Base-by-base conservation (phyloP, 805 yeast genomes). In the Saccharomycopsis sp. region DNA sequence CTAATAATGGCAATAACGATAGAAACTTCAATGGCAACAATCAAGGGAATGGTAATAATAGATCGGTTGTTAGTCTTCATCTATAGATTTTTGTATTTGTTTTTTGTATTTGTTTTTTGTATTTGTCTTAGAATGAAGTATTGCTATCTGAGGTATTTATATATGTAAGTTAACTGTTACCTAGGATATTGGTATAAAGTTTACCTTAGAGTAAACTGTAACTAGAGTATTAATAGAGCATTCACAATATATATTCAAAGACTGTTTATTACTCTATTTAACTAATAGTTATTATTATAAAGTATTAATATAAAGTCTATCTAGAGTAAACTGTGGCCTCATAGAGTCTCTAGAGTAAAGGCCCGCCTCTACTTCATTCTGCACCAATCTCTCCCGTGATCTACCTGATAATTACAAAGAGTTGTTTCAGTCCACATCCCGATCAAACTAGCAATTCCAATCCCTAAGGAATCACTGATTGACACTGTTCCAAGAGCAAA, bases 401-500 rank as follows among this genome's bases (percentile, higher is more conserved):
- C 67, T 1, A 86, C 83, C 69, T 93, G 99, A 63, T 78, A 82
- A 1, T 72, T 67, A 68, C 99, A 93, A 19, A 93, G 73, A 0
- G 73, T 65, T 15, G 87, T 85, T 66, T 93, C 98, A 8, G 92
- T 70, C 78, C 83, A 78, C 73, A 88, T 73, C 19, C 91, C 90
- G 2, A 89, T 68, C 9, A 84, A 66, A 0, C 96, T 97, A 2
- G 97, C 96, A 0, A 87, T 22, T 5, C 89, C 87, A 14, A 92
- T 82, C 0, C 99, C 99, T 12, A 85, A 81, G 1, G 92, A 84
- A 67, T 89, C 96, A 59, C 96, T 86, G 58, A 89, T 80, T 0
- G 94, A 87, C 1, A 87, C 93, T 2, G 92, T 81, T 2, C 96
- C 96, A 75, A 90, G 76, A 0, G 91, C 83, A 70, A 90, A 86